Conservation (phyloP, 1,139 yeast species). For the Pichia sp. region DNA sequence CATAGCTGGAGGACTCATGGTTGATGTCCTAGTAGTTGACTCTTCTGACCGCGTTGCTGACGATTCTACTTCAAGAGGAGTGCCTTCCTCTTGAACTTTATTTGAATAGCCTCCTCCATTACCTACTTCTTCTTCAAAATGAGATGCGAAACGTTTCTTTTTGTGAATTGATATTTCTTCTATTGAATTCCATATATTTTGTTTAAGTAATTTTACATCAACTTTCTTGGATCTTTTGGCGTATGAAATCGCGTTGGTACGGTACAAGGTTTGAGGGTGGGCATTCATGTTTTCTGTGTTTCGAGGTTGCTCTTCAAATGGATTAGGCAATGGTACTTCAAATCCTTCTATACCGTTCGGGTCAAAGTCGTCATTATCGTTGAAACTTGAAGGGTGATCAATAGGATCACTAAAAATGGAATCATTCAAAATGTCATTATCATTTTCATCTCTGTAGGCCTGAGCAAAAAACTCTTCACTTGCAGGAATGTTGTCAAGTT, state of each 20-base stretch:
- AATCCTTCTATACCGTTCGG: slow-evolving; percentile 17
- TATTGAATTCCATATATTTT: slow-evolving; percentile 50
- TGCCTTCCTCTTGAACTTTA: background rate
- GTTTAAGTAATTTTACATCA: slow-evolving; percentile 49
- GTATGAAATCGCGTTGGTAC: slow-evolving; percentile 36
- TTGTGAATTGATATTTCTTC: slow-evolving; percentile 20
- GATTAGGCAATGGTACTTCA: slow-evolving; percentile 21
- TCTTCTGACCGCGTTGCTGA: background rate
- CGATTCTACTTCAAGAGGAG: background rate
- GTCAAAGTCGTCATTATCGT: slow-evolving; percentile 23
- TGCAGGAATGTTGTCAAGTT: slow-evolving; percentile 34
- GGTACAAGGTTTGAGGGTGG: slow-evolving; percentile 12
- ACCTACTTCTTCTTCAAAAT: slow-evolving; percentile 16
- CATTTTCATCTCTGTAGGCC: slow-evolving; percentile 37
- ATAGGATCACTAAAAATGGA: slow-evolving; percentile 16
- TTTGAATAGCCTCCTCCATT: background rate
- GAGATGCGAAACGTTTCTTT: slow-evolving; percentile 22
- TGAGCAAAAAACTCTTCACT: slow-evolving; percentile 53
- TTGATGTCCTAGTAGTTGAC: background rate
- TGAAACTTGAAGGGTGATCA: slow-evolving; percentile 16
- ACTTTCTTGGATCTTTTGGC: slow-evolving; percentile 55
- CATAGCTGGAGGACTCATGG: background rate
- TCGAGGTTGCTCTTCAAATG: slow-evolving; percentile 2
- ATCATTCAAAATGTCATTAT: slow-evolving; percentile 19
- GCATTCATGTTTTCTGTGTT: slow-evolving; percentile 12